phyloP scores from a whole-genome alignment of 202 grass and related monocot genomes.

The Digitaria exilis region DNA sequence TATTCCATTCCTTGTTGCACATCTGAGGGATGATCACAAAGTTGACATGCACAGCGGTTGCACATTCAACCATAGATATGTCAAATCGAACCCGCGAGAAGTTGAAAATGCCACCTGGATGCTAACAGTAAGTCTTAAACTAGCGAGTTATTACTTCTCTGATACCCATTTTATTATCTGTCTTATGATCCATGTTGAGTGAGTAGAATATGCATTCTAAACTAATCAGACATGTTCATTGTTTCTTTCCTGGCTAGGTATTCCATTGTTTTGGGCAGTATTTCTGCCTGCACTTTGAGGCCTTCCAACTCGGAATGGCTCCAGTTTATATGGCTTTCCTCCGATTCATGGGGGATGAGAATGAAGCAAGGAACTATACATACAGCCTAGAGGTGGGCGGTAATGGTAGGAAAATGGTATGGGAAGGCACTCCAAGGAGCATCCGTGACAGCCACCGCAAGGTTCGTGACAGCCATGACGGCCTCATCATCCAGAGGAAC shows the following conservation, averaged over 20 bases:
- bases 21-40: slow-evolving; percentile 92
- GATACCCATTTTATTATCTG: neutral
- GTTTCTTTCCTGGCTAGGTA: slow-evolving; percentile 49
- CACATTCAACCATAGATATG: slow-evolving; percentile 94
- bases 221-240: neutral
- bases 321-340: slow-evolving; percentile 93
- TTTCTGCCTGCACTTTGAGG: slow-evolving; percentile 90
- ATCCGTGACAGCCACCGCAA: slow-evolving; percentile 87
- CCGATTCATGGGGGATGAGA: slow-evolving; percentile 92
- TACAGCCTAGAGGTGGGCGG: slow-evolving; percentile 85
- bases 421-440: slow-evolving; percentile 89
- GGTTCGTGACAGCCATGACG: slow-evolving; percentile 91
- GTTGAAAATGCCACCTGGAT: slow-evolving; percentile 96
- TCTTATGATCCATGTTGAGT: neutral
- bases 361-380: slow-evolving; percentile 80
- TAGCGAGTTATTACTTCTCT: slow-evolving; percentile 2
- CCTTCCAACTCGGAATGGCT: slow-evolving; percentile 83
- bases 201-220: neutral
- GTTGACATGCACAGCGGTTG: slow-evolving; percentile 88
- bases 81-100: slow-evolving; percentile 80
- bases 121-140: slow-evolving; percentile 74
- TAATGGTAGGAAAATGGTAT: slow-evolving; percentile 81
- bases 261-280: slow-evolving; percentile 94
- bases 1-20: slow-evolving; percentile 88
- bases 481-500: slow-evolving; percentile 85